Base-by-base conservation (phyloP, 768 basidiomycete species). In the Russula emetica region DNA sequence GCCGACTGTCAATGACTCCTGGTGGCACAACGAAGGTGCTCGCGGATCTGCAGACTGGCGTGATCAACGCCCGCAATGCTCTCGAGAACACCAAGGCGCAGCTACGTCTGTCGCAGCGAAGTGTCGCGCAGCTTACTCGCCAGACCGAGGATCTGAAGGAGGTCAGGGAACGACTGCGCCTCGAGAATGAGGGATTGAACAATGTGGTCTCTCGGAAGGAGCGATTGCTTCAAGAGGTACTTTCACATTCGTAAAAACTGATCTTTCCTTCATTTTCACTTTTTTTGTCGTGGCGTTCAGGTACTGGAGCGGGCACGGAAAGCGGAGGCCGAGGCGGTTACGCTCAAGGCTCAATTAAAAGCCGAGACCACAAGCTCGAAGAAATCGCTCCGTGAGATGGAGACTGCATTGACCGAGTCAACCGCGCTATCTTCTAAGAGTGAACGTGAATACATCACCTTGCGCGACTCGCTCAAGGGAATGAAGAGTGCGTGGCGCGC, bases 81-180 rank as follows among this genome's bases (percentile, higher is more conserved):
- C 78, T 95, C 62, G 93, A 95, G 73, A 92, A 92, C 71, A 92
- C 93, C 13, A 90, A 91, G 71, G 77, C 83, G 22, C 93, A 95
- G 72, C 78, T 95, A 51, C 76, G 93, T 63, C 73, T 92, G 47
- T 88, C 88, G 10, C 92, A 95, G 72, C 78, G 92, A 62, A 86
- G 84, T 54, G 93, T 94, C 13, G 90, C 90, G 32, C 87, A 90
- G 72, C 74, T 94, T 49, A 93, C 92, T 44, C 78, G 92, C 50
- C 90, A 90, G 74, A 88, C 87, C 28, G 93, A 94, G 72, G 93
- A 95, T 73, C 73, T 94, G 72, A 94, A 93, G 72, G 93, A 94
- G 72, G 87, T 84, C 3, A 80, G 92, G 67, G 93, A 95, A 73
- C 78, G 93, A 54, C 74, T 94, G 66, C 75, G 91, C 61, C 71